Evolutionary conservation across 352 stramenopile genomes (phyloP), one percentile per base, ranked within the genome.

Genomic region (Pythium sp.): DNA sequence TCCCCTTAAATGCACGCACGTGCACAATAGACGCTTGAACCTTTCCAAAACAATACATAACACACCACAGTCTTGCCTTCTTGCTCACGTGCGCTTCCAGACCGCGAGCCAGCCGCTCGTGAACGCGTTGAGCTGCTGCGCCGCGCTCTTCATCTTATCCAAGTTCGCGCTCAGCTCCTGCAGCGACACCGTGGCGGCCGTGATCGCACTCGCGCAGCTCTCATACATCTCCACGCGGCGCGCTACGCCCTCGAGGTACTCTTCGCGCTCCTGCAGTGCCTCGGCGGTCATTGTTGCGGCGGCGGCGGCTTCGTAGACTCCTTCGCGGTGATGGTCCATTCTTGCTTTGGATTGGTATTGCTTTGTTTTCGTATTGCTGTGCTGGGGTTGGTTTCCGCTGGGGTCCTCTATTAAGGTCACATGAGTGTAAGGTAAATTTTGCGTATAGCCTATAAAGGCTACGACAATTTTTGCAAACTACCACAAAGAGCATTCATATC

Each of bases 41-140:
- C 34, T n/a, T 12, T 8, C 34, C 34, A 12, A 41, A 11, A 11
- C 9, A 30, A 30, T 30, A 4, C 36, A 11, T 4, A 43, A 11
- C 36, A 14, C 38, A 1, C 18, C 38, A 20, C 12, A 20, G 0
- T 7, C 12, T 20, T 47, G 38, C 14, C 3, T 2, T 4, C 38
- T 30, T 76, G 56, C 66, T 36, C 59, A 63, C 30, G 75, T 66
- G 12, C 83, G 82, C 71, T 87, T 88, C 85, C 85, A 93, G 30
- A 91, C 85, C 2, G 82, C 78, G 64, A 93, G 64, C 85, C 85
- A 93, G 28, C 80, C 79, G 53, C 82, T 74, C 9, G 85, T 91
- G 71, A 91, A 90, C 38, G 82, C 73, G 61, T 93, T 93, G 34
- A 93, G 69, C 75, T 91, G 85, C 65, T 89, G 81, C 49, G 83